Base-by-base conservation (phyloP, 2,329 filamentous ascomycete genomes). In the Xylariaceae sp. region DNA sequence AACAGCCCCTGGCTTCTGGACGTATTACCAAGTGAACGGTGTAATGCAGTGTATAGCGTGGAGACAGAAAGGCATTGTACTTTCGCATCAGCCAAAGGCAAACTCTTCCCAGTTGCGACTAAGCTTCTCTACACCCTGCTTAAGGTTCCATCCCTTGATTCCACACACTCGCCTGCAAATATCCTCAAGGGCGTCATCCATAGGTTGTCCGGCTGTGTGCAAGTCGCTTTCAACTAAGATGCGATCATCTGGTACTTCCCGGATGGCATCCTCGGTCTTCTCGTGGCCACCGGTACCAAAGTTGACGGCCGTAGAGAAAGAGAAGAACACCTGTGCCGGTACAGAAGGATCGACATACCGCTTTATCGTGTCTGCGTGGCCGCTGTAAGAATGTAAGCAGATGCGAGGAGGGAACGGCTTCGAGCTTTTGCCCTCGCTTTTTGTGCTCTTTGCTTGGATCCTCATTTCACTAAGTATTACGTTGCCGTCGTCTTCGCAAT, bases 301-400 rank as follows among this genome's bases (percentile, higher is more conserved):
- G 58, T 97, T 98, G 54, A 98, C 85, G 4, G 81, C 82, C 0
- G 75, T 74, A 2, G 89, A 96, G 59, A 97, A 94, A 1, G 89
- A 95, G 54, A 95, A 90, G 64, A 83, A 98, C 16, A 97, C 74
- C 13, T 80, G 73, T 0, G 82, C 80, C 0, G 91, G 91, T 8
- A 93, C 79, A 1, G 76, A 71, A 1, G 79, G 78, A 49, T 85
- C 75, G 36, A 89, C 67, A 56, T 95, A 97, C 61, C 89, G 89
- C 50, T 78, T 83, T 29, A 96, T 67, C 24, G 83, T 76, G 42
- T 93, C 83, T 9, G 79, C 72, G 4, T 84, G 77, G 0, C 89
- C 91, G 36, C 87, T 94, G 64, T 89, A 98, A 0, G 90, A 96
- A 64, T 98, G 93, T 44, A 98, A 78, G 59, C 93, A 98, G 59